These are phyloP conservation scores for Candida silvatica DNA, from an alignment of 805 yeast genomes.

Conservation along the genomic window DNA sequence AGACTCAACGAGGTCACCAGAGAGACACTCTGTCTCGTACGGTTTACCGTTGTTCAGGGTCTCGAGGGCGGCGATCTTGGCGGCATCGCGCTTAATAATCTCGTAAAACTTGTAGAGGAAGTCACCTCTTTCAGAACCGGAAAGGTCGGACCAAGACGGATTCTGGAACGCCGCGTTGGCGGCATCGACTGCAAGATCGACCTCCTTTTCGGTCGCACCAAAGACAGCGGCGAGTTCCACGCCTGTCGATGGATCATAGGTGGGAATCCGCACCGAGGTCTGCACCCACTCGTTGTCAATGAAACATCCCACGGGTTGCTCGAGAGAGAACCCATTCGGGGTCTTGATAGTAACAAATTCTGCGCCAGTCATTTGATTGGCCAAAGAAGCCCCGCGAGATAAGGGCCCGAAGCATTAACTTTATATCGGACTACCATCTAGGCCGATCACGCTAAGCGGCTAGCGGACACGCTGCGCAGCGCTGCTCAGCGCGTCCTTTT, in stretches of 20 bases:
- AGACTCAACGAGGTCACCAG: conserved; percentile 23
- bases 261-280: conserved; percentile 16
- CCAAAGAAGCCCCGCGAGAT: too few species aligned
- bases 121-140: conserved; percentile 45
- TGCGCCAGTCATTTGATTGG: too few species aligned
- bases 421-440: too few species aligned
- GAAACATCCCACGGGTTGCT: conserved; percentile 44
- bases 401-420: too few species aligned
- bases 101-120: conserved; percentile 43
- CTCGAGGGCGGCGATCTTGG: conserved; percentile 44
- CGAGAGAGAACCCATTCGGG: conserved; percentile 22
- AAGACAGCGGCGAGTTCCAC: conserved; percentile 49
- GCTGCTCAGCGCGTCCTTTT: too few species aligned
- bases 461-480: too few species aligned
- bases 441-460: too few species aligned
- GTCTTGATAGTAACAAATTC: conserved; percentile 21
- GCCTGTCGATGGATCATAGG: conserved; percentile 37
- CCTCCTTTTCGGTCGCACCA: conserved; percentile 49
- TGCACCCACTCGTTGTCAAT: conserved; percentile 48
- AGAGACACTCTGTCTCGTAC: conserved; percentile 35
- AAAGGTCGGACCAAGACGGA: conserved; percentile 35
- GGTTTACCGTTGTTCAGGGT: conserved; percentile 54
- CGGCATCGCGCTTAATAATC: conserved; percentile 40
- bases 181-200: conserved; percentile 58
- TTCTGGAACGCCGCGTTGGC: conserved; percentile 52